These are phyloP conservation scores for Trichomonas tenax DNA, from an alignment of 208 protist genomes.

Conservation along the genomic window DNA sequence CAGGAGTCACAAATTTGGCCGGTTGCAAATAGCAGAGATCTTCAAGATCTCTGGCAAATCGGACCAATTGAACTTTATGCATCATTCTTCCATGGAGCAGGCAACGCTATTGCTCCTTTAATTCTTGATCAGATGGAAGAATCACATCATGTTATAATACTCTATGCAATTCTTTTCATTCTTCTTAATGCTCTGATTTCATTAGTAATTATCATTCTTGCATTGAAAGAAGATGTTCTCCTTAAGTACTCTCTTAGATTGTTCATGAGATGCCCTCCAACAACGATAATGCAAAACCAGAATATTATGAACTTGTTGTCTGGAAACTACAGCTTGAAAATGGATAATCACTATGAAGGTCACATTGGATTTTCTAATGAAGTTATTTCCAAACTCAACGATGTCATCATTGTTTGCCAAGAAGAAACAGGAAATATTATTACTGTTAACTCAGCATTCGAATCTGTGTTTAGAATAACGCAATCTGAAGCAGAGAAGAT, in stretches of 20 bases:
- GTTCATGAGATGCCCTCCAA: neutral
- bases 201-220: neutral
- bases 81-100: neutral
- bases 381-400: neutral
- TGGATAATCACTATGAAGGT: neutral
- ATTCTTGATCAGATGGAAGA: neutral
- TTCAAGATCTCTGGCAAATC: neutral
- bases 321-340: neutral
- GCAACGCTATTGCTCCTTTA: neutral
- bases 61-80: neutral
- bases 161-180: neutral
- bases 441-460: neutral
- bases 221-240: neutral
- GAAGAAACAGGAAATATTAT: neutral
- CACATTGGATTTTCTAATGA: neutral
- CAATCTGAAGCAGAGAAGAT: neutral
- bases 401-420: neutral
- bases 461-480: neutral
- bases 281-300: neutral
- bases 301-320: neutral
- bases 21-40: neutral
- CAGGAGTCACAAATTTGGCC: neutral
- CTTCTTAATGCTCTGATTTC: neutral
- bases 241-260: neutral
- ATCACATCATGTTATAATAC: neutral